A percentile compares a stretch with the other conserved stretches of the same genome.
phyloP scores from a whole-genome alignment of 768 basidiomycete genomes.

The Lactifluus subvellereus region DNA sequence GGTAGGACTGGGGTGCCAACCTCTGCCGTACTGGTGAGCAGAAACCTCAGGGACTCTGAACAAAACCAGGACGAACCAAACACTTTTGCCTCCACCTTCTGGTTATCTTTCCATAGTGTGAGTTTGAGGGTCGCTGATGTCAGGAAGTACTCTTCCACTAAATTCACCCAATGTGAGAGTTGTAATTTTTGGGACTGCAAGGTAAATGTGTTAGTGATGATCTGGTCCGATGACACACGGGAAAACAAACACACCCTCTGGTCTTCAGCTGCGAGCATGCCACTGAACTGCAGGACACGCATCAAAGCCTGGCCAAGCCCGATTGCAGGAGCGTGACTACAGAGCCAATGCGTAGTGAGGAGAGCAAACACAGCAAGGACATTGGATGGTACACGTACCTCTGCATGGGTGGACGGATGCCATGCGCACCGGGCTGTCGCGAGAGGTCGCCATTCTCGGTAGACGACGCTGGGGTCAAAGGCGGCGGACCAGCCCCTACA shows the following conservation, averaged over 20 bases:
- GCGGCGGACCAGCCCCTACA: constrained; percentile 7
- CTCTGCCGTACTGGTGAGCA: constrained; percentile 40
- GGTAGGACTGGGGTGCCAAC: constrained; percentile 75
- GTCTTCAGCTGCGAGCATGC: constrained; percentile 50
- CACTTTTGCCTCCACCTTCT: constrained; percentile 70
- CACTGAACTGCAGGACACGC: constrained; percentile 67
- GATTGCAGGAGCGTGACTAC: constrained; percentile 26
- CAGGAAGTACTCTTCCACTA: constrained; percentile 67
- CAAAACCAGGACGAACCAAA: constrained; percentile 52
- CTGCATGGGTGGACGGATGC: constrained; percentile 7
- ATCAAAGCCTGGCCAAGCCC: constrained; percentile 59
- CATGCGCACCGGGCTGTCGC: constrained; percentile 12
- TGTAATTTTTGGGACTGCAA: constrained; percentile 46
- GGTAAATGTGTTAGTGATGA: background rate
- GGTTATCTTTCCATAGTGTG: constrained; percentile 85
- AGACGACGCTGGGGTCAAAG: constrained; percentile 13
- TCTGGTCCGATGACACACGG: background rate
- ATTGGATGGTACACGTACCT: constrained; percentile 9
- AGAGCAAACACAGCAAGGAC: background rate
- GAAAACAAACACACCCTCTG: constrained; percentile 39
- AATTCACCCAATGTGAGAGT: constrained; percentile 58
- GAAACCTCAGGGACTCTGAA: background rate
- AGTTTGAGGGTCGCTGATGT: constrained; percentile 68
- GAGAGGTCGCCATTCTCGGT: constrained; percentile 15
- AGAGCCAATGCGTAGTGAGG: background rate